A percentile compares a stretch with the other conserved stretches of the same genome.
These are phyloP conservation scores for Penicillium aurantiogriseum DNA, from an alignment of 2,329 filamentous ascomycete species.

Conservation along the genomic window DNA sequence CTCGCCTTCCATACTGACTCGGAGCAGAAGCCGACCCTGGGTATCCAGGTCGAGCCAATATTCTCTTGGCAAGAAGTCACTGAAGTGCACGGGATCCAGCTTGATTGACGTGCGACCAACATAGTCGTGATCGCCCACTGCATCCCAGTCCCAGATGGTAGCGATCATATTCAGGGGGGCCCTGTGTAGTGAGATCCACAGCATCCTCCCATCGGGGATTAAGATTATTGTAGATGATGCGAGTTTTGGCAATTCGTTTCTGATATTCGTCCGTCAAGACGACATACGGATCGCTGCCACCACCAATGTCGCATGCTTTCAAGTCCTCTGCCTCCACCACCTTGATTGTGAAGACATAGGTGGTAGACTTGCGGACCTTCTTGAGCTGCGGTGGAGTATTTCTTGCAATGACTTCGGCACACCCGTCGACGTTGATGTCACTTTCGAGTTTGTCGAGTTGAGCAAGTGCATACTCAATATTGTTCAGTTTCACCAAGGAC, in stretches of 20 bases:
- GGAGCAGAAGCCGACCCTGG: constrained; percentile 81
- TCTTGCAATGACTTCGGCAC: constrained; percentile 75
- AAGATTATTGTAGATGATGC: constrained; percentile 83
- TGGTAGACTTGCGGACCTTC: constrained; percentile 67
- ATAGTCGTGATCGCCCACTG: constrained; percentile 94
- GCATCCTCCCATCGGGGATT: constrained; percentile 98
- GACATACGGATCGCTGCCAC: constrained; percentile 92
- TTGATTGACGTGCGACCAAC: constrained; percentile 96
- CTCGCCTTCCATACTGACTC: constrained; percentile 98
- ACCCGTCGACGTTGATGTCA: constrained; percentile 86
- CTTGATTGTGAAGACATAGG: constrained; percentile 98
- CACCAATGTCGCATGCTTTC: constrained; percentile 95
- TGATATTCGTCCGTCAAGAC: constrained; percentile 97
- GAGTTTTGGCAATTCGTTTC: constrained; percentile 90
- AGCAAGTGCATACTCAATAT: constrained; percentile 90
- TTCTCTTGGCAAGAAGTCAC: constrained; percentile 90
- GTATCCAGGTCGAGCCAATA: constrained; percentile 98
- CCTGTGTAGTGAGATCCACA: constrained; percentile 90
- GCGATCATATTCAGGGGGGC: constrained; percentile 88
- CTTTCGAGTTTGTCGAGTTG: constrained; percentile 88
- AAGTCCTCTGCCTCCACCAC: constrained; percentile 96
- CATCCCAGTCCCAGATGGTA: constrained; percentile 98
- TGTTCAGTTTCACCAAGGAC: constrained; percentile 97
- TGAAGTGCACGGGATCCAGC: constrained; percentile 95
- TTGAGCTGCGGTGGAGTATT: constrained; percentile 70